Percentiles rank a stretch among this genome's conserved stretches.
Evolutionary conservation across 805 yeast species (phyloP).

Genomic region (Kregervanrija pseudodelftensis): DNA sequence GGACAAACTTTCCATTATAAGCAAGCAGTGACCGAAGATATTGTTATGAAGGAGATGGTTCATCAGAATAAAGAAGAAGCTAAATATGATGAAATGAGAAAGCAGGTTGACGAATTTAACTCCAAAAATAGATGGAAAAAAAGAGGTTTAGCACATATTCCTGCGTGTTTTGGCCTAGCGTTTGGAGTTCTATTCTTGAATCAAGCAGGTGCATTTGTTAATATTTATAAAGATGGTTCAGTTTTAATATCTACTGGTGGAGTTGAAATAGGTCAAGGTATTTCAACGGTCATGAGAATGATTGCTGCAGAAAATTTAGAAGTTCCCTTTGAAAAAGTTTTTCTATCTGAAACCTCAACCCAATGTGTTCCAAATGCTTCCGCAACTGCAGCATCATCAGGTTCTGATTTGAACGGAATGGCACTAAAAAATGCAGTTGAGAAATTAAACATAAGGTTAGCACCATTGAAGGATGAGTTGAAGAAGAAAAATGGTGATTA

Average conservation of each 20-base stretch:
- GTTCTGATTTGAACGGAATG: slow-evolving; percentile 42
- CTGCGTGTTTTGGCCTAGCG: slow-evolving; percentile 41
- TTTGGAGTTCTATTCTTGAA: slow-evolving; percentile 39
- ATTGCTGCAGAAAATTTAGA: slow-evolving; percentile 36
- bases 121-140: slow-evolving; percentile 35
- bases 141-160: slow-evolving; percentile 39
- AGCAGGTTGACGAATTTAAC: slow-evolving; percentile 36
- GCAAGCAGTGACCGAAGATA: slow-evolving; percentile 35
- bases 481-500: slow-evolving; percentile 18
- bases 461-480: slow-evolving; percentile 30
- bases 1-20: slow-evolving; percentile 32
- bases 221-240: slow-evolving; percentile 41
- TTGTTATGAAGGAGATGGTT: slow-evolving; percentile 31
- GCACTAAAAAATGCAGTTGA: slow-evolving; percentile 43
- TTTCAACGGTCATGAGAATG: slow-evolving; percentile 43
- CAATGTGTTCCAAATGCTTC: slow-evolving; percentile 41
- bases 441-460: slow-evolving; percentile 33
- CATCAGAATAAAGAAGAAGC: slow-evolving; percentile 29
- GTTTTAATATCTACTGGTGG: slow-evolving; percentile 41
- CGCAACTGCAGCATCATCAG: slow-evolving; percentile 44
- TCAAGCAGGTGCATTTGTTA: slow-evolving; percentile 42
- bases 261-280: slow-evolving; percentile 44
- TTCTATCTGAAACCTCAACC: slow-evolving; percentile 40
- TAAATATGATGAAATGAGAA: slow-evolving; percentile 27
- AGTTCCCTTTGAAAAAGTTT: slow-evolving; percentile 34